Evolutionary conservation across 768 basidiomycete genomes (phyloP), one percentile per base, ranked within the genome.

Genomic region (Mycena rosella): DNA sequence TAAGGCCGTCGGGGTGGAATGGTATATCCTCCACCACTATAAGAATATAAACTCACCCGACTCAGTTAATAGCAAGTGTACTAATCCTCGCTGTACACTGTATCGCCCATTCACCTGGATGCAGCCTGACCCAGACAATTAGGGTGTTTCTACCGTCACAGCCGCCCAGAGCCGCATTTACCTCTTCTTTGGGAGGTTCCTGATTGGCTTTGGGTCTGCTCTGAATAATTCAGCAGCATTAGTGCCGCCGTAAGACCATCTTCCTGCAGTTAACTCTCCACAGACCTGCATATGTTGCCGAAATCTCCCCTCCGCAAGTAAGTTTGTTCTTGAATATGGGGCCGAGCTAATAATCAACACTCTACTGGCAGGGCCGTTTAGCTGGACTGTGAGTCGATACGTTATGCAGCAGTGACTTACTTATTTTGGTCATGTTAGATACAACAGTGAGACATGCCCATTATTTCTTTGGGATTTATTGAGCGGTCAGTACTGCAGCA

Each of bases 291-390:
- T 89, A 88, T 75, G 84, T 86, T 18, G 83, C 86, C 18, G 89
- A 90, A 74, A 85, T 89, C 76, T 83, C 86, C 24, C 89, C 89
- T 56, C 86, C 87, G 11, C 85, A 86, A 68, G 82, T 81, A 69
- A 88, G 40, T 18, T 26, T 40, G 72, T 68, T 10, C 29, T 58
- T 44, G 18, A 56, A 42, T 1, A 5, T 54, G 47, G 24, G 11
- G n/a, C 40, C 36, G 13, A 47, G 14, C 34, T 60, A 48, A 30
- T 45, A 18, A 51, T 5, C 26, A 29, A 47, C 8, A 20, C 18
- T 22, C 0, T 48, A 82, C 77, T 88, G 85, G 86, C 80, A 86
- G 65, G 86, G 85, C 59, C 79, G 83, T 22, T 74, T 87, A 72
- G 84, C 83, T 40, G 86, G 84, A 54, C 73, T 87, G 81, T 86